Base-by-base conservation (phyloP, 768 basidiomycete species). In the Suillus decipiens region DNA sequence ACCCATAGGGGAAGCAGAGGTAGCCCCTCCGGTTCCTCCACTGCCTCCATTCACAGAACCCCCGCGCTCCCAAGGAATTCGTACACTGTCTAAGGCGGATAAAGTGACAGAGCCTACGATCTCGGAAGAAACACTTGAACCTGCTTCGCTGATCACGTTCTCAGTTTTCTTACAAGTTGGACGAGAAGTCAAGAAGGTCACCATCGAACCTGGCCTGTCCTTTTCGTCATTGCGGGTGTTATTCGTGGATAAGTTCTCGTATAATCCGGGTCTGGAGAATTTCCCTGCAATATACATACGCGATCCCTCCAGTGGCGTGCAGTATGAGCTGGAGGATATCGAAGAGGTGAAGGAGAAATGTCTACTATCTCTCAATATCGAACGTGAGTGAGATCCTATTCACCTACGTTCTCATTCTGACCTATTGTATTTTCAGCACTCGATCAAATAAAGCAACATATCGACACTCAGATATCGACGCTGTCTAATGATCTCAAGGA, bases 361-460 rank as follows among this genome's bases (percentile, higher is more conserved):
- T 72, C 74, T 98, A 22, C 78, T 99, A 56, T 96, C 93, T 53
- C 79, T 99, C 55, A 97, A 98, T 68, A 95, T 99, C 63, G 96
- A 99, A 83, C 93, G 96, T 98, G 76, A 77, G 96, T 87, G 12
- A 19, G 28, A 12, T 50, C 50, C 22, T n/a, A 53, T 67, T 17
- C 42, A 28, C 24, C 10, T n/a, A 41, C n/a, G 31, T 65, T 39
- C 7, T 33, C 61, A 31, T 65, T 12, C 22, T 61, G 47, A 62
- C 67, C 59, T 70, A 43, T 54, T 31, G 33, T 45, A 60, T 63
- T 61, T 62, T 64, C 22, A 99, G 96, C 95, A 28, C 88, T 99
- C 61, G 96, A 99, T 76, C 96, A 99, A 74, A 96, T 99, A 75
- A 98, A 96, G 73, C 95, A 98, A 71, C 96, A 99, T 73, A 96